Base-by-base conservation (phyloP, 225 moss, liverwort and hornwort species). In the Sphagnum tenellum region DNA sequence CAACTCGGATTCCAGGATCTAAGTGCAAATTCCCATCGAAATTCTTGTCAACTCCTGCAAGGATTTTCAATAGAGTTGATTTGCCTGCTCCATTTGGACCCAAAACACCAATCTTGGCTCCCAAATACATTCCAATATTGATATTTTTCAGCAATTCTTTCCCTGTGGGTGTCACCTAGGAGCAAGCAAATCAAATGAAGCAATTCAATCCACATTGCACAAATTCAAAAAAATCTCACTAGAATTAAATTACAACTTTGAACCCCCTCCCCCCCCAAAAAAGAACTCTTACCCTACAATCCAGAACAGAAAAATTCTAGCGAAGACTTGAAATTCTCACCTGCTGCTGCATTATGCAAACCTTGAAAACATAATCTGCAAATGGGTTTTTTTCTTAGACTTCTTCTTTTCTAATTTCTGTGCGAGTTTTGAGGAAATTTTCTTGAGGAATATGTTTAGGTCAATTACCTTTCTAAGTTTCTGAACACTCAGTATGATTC, bases 71-170 rank as follows among this genome's bases (percentile, higher is more conserved):
- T 14, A 94, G 44, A 62, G 94, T 88, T 46, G 87, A 86, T 59
- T 95, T 91, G 45, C 94, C 94, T 11, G 95, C 88, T 66, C 95
- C 95, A 70, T 96, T 96, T 54, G 95, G 76, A 67, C 95, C 95
- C 63, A 96, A 71, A 57, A 96, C 81, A 57, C 95, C 95, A 46
- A 96, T 96, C 71, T 96, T 96, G 8, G 95, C 95, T 49, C 95
- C 95, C 69, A 92, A 84, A 64, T 96, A 96, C 95, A 96, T 96
- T 46, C 95, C 95, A 63, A 96, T 54, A 71, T 92, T 94, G 63
- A 94, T 89, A 56, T 84, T 82, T 69, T 94, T 96, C 47, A 96
- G 77, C 11, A 96, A 79, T 72, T 90, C 92, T 72, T 90, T 96
- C 51, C 95, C 95, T 72, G 75, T 74, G 2, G 92, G 92, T 46